Evolutionary conservation across 2,329 filamentous ascomycete species (phyloP).

Genomic region (Cadophora sp.): DNA sequence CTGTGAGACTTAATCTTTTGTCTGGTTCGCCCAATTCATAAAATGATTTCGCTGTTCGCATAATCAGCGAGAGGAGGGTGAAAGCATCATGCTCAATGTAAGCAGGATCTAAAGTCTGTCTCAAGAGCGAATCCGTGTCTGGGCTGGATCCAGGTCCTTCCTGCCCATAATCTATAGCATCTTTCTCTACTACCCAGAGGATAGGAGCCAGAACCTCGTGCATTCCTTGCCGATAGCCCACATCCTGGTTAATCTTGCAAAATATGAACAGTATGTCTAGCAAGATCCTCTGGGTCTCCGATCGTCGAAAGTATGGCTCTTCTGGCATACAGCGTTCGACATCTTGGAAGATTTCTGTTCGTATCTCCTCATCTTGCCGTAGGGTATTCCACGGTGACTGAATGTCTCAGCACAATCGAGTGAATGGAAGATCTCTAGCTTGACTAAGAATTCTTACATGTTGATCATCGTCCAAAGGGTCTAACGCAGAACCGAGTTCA

Average conservation of each 20-base stretch:
- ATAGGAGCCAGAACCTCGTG: constrained; percentile 93
- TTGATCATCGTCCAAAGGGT: constrained; percentile 85
- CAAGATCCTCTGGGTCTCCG: constrained; percentile 78
- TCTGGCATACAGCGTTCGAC: constrained; percentile 91
- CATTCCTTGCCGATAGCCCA: constrained; percentile 97
- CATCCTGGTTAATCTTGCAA: constrained; percentile 86
- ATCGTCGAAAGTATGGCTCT: constrained; percentile 86
- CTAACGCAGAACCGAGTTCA: constrained; percentile 74
- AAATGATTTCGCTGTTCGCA: constrained; percentile 86
- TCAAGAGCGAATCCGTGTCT: constrained; percentile 48
- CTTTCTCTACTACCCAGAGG: constrained; percentile 81
- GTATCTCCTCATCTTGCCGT: constrained; percentile 81
- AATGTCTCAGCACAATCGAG: constrained; percentile 49
- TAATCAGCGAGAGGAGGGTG: constrained; percentile 81
- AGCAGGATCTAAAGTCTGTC: constrained; percentile 70
- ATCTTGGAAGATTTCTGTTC: constrained; percentile 92
- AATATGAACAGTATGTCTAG: constrained; percentile 92
- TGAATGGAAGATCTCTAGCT: constrained; percentile 22
- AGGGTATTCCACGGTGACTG: constrained; percentile 93
- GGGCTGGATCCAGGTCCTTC: constrained; percentile 43
- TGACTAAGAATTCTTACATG: constrained; percentile 49
- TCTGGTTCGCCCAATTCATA: constrained; percentile 67
- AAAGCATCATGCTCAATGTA: constrained; percentile 93
- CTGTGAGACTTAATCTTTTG: constrained; percentile 47
- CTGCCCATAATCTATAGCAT: constrained; percentile 66